Evolutionary conservation across 2,329 filamentous ascomycete genomes (phyloP).

Genomic region (Fonsecaea monophora): DNA sequence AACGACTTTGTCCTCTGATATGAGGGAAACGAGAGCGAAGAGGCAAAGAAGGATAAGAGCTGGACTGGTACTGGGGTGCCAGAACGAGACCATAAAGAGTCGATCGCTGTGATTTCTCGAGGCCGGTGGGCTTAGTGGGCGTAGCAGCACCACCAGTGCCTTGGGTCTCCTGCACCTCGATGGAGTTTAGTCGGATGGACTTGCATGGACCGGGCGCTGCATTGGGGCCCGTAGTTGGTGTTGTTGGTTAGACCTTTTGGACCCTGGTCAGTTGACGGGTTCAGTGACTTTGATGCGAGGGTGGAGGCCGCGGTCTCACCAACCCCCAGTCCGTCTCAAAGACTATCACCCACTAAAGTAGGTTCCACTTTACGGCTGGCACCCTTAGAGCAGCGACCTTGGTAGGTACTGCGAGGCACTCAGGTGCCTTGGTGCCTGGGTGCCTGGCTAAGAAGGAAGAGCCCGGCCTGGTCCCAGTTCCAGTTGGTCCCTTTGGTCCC

Average conservation of each 20-base stretch:
- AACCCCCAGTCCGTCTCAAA: slow-evolving; percentile 37
- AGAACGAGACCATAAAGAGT: slow-evolving; percentile 3
- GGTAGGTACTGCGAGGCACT: too few relatives aligned
- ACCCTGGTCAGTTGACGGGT: slow-evolving; percentile 26
- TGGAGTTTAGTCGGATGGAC: slow-evolving; percentile 24
- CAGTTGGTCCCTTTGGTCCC: not conserved
- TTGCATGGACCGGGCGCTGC: slow-evolving; percentile 37
- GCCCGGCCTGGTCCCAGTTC: slow-evolving; percentile 9
- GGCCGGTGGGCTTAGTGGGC: slow-evolving; percentile 11
- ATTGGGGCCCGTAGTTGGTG: slow-evolving; percentile 38
- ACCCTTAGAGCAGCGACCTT: slow-evolving; percentile 33
- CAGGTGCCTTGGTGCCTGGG: not conserved
- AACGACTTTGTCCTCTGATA: slow-evolving; percentile 39
- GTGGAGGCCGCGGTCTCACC: slow-evolving; percentile 30
- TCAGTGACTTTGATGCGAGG: slow-evolving; percentile 30
- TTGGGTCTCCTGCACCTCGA: slow-evolving; percentile 32
- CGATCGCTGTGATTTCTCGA: slow-evolving; percentile 20
- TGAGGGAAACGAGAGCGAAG: slow-evolving; percentile 35
- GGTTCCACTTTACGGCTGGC: slow-evolving; percentile 33
- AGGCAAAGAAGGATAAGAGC: slow-evolving; percentile 30
- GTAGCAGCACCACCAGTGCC: slow-evolving; percentile 29
- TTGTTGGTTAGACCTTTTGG: slow-evolving; percentile 12
- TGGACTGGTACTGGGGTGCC: slow-evolving; percentile 36
- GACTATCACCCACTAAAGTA: slow-evolving; percentile 40
- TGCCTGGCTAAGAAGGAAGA: not conserved